Conservation (phyloP, 2,329 filamentous ascomycete genomes). For the Fusarium euwallaceae region DNA sequence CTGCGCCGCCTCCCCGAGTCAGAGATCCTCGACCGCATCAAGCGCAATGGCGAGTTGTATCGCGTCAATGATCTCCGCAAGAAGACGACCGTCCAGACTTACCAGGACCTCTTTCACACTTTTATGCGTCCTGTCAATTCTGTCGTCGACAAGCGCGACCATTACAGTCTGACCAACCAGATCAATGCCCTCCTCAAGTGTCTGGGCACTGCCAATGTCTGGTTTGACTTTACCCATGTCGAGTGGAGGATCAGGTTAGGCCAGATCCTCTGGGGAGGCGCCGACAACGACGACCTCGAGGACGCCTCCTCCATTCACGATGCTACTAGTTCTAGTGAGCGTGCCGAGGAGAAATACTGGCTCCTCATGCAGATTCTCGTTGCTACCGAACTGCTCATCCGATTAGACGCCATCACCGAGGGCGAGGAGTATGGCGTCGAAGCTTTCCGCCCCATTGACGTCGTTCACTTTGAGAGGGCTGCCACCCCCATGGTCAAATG, state of each 20-base stretch:
- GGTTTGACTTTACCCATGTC: constrained; percentile 80
- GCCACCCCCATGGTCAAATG: constrained; percentile 74
- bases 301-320: constrained; percentile 67
- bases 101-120: constrained; percentile 72
- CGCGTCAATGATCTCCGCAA: constrained; percentile 64
- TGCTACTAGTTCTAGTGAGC: constrained; percentile 61
- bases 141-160: constrained; percentile 69
- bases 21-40: constrained; percentile 70
- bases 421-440: constrained; percentile 68
- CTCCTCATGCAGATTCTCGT: constrained; percentile 75
- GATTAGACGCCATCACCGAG: constrained; percentile 73
- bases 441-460: constrained; percentile 66
- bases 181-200: constrained; percentile 77
- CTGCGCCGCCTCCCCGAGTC: constrained; percentile 70
- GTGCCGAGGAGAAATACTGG: constrained; percentile 75
- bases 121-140: constrained; percentile 69
- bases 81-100: constrained; percentile 68
- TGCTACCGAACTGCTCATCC: constrained; percentile 73
- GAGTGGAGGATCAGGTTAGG: constrained; percentile 82
- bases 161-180: constrained; percentile 75
- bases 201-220: constrained; percentile 74
- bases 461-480: constrained; percentile 72
- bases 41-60: constrained; percentile 68
- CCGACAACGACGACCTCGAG: constrained; percentile 64
- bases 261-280: constrained; percentile 76